A percentile compares a stretch with the other conserved stretches of the same genome.
These are phyloP conservation scores for Nothophoma quercina DNA, from an alignment of 2,329 filamentous ascomycete genomes.

Conservation along the genomic window DNA sequence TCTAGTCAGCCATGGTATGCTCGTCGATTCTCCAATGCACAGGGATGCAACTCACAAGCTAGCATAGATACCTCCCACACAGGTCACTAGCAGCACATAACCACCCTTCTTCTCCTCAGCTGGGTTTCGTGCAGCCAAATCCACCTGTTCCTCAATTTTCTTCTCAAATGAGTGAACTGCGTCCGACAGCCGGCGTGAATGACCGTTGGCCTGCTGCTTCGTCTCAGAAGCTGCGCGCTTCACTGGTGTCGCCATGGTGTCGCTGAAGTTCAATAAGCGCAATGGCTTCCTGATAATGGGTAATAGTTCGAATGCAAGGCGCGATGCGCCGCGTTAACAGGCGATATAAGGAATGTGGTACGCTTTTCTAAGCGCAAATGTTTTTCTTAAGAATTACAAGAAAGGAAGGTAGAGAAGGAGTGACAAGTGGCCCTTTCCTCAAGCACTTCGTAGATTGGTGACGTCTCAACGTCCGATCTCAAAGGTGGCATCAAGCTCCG, in stretches of 20 bases:
- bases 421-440: conserved; percentile 8
- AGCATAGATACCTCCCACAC: conserved; percentile 94
- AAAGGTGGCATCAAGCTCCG: conserved; percentile 44
- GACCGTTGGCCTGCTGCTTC: conserved; percentile 31
- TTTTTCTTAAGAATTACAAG: conserved; percentile 1
- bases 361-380: background rate
- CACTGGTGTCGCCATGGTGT: conserved; percentile 40
- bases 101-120: conserved; percentile 59
- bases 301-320: background rate
- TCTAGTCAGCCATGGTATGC: conserved; percentile 9
- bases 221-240: conserved; percentile 40
- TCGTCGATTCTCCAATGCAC: background rate
- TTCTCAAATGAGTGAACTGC: conserved; percentile 40
- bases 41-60: conserved; percentile 73
- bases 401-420: conserved; percentile 4
- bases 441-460: conserved; percentile 3
- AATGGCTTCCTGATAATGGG: background rate
- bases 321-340: background rate
- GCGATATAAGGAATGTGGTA: conserved; percentile 7
- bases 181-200: conserved; percentile 31
- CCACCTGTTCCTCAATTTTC: conserved; percentile 41
- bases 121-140: conserved; percentile 42
- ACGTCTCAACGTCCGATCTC: conserved; percentile 18
- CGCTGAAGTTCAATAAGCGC: background rate
- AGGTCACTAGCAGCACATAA: conserved; percentile 78